Evolutionary conservation across 768 basidiomycete genomes (phyloP).

Genomic region (Coprinopsis sp.): DNA sequence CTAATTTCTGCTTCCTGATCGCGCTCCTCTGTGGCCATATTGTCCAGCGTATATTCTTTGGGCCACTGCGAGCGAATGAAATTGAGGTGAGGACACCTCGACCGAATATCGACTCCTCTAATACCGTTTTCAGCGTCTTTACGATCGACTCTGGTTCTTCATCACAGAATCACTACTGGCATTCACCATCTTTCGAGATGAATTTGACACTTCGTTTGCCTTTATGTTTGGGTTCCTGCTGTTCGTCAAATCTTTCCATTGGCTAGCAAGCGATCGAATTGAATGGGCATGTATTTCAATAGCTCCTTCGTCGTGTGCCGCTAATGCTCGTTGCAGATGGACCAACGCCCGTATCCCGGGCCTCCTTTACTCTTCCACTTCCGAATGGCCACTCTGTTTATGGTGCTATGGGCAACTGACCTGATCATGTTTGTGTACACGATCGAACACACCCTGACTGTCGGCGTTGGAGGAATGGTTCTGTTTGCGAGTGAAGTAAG

Average conservation of each 20-base stretch:
- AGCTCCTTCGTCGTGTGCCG: not conserved
- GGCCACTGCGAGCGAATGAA: constrained; percentile 79
- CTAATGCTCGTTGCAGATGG: constrained; percentile 69
- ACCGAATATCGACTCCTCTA: not conserved
- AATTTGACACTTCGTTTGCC: constrained; percentile 89
- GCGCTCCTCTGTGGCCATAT: constrained; percentile 72
- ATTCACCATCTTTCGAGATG: constrained; percentile 95
- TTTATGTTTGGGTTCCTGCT: constrained; percentile 93
- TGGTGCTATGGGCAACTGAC: constrained; percentile 72
- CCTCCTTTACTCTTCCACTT: constrained; percentile 81
- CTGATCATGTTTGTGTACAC: constrained; percentile 74
- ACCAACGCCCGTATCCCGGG: constrained; percentile 87
- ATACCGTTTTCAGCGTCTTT: constrained; percentile 67
- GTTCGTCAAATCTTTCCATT: constrained; percentile 97
- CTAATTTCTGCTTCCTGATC: constrained; percentile 83
- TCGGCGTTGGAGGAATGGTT: constrained; percentile 87
- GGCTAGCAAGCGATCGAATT: constrained; percentile 91
- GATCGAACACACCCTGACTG: constrained; percentile 70
- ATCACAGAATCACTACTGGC: constrained; percentile 94
- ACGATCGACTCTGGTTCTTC: constrained; percentile 96
- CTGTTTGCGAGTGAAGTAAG: constrained; percentile 91
- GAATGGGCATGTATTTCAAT: constrained; percentile 70
- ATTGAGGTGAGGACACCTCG: constrained; percentile 63
- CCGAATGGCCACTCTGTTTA: constrained; percentile 71
- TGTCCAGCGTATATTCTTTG: constrained; percentile 89